A percentile compares a stretch with the other conserved stretches of the same genome.
Conservation (phyloP, 192 early-diverging fungal species). For the Rhizoclosmatium sp. region DNA sequence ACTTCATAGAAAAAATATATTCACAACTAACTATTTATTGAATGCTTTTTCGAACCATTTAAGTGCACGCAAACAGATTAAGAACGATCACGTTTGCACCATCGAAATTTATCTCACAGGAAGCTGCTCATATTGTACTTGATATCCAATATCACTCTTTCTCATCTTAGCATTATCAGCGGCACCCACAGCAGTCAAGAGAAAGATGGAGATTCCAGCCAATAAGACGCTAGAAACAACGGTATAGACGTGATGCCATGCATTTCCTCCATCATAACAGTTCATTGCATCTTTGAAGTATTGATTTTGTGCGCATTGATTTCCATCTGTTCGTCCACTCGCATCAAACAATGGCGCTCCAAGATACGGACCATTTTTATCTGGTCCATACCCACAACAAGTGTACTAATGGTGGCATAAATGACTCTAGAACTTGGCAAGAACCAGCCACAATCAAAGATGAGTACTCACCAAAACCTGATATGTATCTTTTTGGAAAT, state of each 20-base stretch:
- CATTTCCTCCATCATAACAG: slow-evolving; percentile 21
- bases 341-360: slow-evolving; percentile 8
- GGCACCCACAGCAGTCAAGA: slow-evolving; percentile 24
- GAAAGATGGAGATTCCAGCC: slow-evolving; percentile 7
- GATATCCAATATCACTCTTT: slow-evolving; percentile 24
- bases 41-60: too few species aligned
- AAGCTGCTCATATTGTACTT: background rate
- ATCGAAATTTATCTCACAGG: background rate
- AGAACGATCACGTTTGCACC: background rate
- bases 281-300: background rate
- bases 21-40: background rate
- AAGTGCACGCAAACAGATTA: background rate
- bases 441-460: background rate
- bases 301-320: background rate
- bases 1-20: background rate
- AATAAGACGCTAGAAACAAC: slow-evolving; percentile 4
- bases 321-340: background rate
- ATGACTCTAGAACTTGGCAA: background rate
- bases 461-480: slow-evolving; percentile 10
- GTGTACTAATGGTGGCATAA: background rate
- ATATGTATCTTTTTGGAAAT: slow-evolving; percentile 27
- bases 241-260: slow-evolving; percentile 18
- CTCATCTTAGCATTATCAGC: slow-evolving; percentile 19
- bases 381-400: background rate
- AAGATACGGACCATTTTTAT: too few species aligned